Conservation (phyloP, 805 yeast species). For the Naumovozyma dairenensis region DNA sequence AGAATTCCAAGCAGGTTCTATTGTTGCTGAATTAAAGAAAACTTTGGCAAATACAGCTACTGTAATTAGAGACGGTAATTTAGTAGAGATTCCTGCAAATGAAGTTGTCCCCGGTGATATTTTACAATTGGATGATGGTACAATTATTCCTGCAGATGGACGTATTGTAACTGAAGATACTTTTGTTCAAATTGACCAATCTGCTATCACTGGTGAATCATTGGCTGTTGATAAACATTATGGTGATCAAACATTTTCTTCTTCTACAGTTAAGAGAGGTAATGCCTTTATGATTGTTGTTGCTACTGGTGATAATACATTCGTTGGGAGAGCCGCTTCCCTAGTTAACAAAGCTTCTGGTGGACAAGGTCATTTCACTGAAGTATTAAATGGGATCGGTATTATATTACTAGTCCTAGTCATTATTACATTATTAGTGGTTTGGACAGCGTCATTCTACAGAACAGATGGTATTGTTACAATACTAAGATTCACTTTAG, state of each 20-base stretch:
- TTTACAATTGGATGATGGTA: conserved; percentile 85
- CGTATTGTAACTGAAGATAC: conserved; percentile 76
- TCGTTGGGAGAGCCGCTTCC: conserved; percentile 96
- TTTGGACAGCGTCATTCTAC: conserved; percentile 93
- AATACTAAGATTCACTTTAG: conserved; percentile 84
- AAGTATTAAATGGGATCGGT: conserved; percentile 96
- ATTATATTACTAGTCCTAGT: conserved; percentile 83
- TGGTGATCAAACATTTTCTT: conserved; percentile 83
- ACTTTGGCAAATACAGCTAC: conserved; percentile 85
- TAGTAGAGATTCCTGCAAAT: conserved; percentile 66
- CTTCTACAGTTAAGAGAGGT: conserved; percentile 94
- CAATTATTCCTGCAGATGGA: conserved; percentile 89
- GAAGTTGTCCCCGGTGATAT: conserved; percentile 95
- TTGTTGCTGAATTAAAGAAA: conserved; percentile 92
- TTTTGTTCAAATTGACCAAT: conserved; percentile 87
- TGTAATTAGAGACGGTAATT: conserved; percentile 73
- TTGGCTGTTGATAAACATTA: conserved; percentile 85
- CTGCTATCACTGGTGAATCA: conserved; percentile 96
- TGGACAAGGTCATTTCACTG: conserved; percentile 94
- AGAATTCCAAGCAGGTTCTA: conserved; percentile 97
- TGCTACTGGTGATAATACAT: conserved; percentile 91
- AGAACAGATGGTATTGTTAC: conserved; percentile 78
- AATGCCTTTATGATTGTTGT: conserved; percentile 89
- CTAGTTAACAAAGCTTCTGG: conserved; percentile 88
- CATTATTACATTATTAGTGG: conserved; percentile 73